A percentile compares a stretch with the other conserved stretches of the same genome.
Evolutionary conservation across 2,329 filamentous ascomycete genomes (phyloP).

Genomic region (Fusarium sororula): DNA sequence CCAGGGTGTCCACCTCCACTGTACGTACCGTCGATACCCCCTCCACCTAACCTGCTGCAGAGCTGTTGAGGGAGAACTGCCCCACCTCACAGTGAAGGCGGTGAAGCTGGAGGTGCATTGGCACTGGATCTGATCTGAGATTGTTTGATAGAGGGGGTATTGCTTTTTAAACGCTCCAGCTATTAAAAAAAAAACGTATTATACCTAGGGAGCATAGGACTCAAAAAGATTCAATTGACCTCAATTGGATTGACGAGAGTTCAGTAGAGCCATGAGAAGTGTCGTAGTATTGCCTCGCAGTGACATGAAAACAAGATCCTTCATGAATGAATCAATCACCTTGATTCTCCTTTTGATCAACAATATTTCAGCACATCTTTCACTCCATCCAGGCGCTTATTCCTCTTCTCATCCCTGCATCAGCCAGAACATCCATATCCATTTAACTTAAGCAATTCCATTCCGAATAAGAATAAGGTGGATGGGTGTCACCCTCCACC

Average conservation of each 20-base stretch:
- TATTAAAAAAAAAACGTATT: not conserved
- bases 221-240: not conserved
- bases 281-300: not conserved
- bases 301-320: not conserved
- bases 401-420: constrained; percentile 1
- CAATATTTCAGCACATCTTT: not conserved
- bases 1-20: constrained; percentile 25
- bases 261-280: not conserved
- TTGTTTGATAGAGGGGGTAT: not conserved
- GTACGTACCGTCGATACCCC: not conserved
- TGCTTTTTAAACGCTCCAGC: not conserved
- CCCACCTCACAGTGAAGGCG: constrained; percentile 42
- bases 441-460: not conserved
- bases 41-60: not conserved
- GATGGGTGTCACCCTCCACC: constrained; percentile 24
- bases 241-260: not conserved
- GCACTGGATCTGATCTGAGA: not conserved
- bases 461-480: constrained; percentile 28
- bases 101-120: constrained; percentile 29
- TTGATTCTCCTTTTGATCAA: not conserved
- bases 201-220: too few relatives aligned
- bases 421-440: not conserved
- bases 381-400: not conserved
- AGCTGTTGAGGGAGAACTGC: constrained; percentile 20
- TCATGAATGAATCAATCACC: not conserved